Evolutionary conservation across 108 stramenopile genomes (phyloP).

Genomic region (Nannochloropsis salina): DNA sequence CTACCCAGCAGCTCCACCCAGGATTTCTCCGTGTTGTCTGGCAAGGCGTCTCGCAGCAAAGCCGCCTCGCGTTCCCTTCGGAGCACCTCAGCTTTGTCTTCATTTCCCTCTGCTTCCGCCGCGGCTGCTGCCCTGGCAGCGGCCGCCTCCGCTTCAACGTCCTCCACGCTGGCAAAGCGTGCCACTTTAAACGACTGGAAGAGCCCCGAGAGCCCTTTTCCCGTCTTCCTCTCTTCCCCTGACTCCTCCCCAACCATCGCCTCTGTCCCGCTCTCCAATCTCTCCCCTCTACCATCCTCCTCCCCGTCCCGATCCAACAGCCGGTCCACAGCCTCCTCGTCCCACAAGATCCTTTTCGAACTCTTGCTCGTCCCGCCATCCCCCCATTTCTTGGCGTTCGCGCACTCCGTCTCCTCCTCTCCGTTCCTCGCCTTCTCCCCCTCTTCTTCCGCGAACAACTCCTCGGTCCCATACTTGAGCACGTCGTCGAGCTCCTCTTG

Average conservation of each 20-base stretch:
- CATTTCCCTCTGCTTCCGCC: background rate
- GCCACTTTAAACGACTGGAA: slow-evolving; percentile 44
- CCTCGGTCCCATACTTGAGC: slow-evolving; percentile 56
- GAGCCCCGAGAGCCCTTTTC: slow-evolving; percentile 11
- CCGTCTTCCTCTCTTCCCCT: background rate
- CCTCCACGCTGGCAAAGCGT: background rate
- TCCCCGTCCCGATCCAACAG: slow-evolving; percentile 22
- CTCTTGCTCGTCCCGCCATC: slow-evolving; percentile 32
- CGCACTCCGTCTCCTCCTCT: slow-evolving; percentile 41
- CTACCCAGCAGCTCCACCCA: background rate
- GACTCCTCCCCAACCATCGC: background rate
- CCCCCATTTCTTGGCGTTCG: slow-evolving; percentile 37
- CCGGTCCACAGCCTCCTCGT: slow-evolving; percentile 32
- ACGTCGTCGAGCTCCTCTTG: slow-evolving; percentile 18
- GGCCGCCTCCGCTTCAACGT: background rate
- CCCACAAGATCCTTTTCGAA: slow-evolving; percentile 30
- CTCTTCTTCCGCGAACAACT: slow-evolving; percentile 35
- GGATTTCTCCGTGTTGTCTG: background rate
- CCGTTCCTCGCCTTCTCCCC: slow-evolving; percentile 22
- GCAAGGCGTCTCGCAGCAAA: background rate
- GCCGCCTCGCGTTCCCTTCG: background rate
- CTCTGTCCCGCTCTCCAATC: background rate
- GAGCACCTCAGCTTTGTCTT: background rate
- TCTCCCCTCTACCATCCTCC: background rate
- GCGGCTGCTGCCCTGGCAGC: background rate